Conservation (phyloP, 1,284 basidiomycete species). For the Rhodotorula sp. region DNA sequence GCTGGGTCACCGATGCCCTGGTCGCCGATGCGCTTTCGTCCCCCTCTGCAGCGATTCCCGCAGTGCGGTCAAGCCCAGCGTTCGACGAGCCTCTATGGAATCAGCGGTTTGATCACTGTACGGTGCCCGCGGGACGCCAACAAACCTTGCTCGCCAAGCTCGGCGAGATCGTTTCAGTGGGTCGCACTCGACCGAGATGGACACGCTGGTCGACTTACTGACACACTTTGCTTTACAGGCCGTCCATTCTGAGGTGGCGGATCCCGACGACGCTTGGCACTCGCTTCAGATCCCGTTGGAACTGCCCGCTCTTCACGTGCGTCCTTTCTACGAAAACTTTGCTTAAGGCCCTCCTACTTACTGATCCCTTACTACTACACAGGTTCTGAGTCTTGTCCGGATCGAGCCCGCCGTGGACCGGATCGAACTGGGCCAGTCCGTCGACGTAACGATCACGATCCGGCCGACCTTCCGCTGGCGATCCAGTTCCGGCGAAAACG, state of each 20-base stretch:
- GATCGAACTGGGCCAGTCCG: slow-evolving; percentile 71
- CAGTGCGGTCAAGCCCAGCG: slow-evolving; percentile 58
- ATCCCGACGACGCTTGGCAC: not conserved
- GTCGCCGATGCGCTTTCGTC: slow-evolving; percentile 52
- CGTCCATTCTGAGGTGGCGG: too few species aligned
- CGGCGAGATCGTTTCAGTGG: slow-evolving; percentile 46
- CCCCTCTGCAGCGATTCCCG: slow-evolving; percentile 6
- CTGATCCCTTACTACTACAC: not conserved
- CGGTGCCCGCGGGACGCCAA: not conserved
- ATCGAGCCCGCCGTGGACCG: slow-evolving; percentile 14
- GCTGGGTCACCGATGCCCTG: slow-evolving; percentile 25
- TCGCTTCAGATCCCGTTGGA: slow-evolving; percentile 66
- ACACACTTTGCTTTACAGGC: too few species aligned
- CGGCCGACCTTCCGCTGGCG: slow-evolving; percentile 73
- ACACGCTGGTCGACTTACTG: too few species aligned
- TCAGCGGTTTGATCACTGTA: slow-evolving; percentile 2
- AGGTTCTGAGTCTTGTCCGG: slow-evolving; percentile 39
- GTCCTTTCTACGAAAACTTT: slow-evolving; percentile 43
- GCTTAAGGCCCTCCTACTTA: not conserved
- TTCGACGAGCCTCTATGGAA: slow-evolving; percentile 19
- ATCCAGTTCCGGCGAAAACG: not conserved
- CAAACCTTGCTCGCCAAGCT: slow-evolving; percentile 48
- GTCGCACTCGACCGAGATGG: slow-evolving; percentile 10
- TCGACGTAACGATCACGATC: slow-evolving; percentile 63
- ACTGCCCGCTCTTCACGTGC: slow-evolving; percentile 71